Percentiles rank a stretch among this genome's conserved stretches.
Evolutionary conservation across 139 green algal genomes (phyloP).

Genomic region (Edaphochlamys debaryana): DNA sequence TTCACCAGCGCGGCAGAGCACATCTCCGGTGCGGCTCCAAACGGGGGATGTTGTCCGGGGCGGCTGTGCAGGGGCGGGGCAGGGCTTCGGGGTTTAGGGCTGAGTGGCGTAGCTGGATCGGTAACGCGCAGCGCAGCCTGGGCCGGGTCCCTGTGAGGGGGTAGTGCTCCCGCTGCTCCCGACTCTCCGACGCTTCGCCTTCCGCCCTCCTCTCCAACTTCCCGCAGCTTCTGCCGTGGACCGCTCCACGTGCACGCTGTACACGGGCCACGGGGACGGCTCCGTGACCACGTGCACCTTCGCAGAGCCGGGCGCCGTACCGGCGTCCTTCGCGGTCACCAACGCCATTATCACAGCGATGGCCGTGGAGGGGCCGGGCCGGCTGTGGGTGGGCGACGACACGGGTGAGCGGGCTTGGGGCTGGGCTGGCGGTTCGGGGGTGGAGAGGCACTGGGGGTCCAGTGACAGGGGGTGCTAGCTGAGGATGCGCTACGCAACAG

Average conservation of each 20-base stretch:
- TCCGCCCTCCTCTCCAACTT: neutral
- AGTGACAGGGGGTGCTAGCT: too few species aligned
- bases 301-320: neutral
- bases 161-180: too few species aligned
- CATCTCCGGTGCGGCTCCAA: neutral
- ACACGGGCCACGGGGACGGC: slow-evolving; percentile 1
- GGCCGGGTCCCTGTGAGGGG: too few species aligned
- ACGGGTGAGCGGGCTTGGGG: neutral
- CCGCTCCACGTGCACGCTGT: neutral
- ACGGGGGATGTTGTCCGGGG: too few species aligned
- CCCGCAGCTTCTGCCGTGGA: neutral
- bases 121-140: too few species aligned
- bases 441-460: too few species aligned
- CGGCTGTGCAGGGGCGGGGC: too few species aligned
- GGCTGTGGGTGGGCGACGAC: neutral
- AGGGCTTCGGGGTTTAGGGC: too few species aligned
- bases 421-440: too few species aligned
- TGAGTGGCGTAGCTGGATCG: neutral
- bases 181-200: too few species aligned
- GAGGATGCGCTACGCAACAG: too few species aligned
- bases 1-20: neutral
- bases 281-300: neutral
- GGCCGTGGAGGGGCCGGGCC: neutral
- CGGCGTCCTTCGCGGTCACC: neutral
- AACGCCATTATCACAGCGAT: neutral